Conservation (phyloP, 202 grass and related monocot species). For the Brachypodium distachyon region DNA sequence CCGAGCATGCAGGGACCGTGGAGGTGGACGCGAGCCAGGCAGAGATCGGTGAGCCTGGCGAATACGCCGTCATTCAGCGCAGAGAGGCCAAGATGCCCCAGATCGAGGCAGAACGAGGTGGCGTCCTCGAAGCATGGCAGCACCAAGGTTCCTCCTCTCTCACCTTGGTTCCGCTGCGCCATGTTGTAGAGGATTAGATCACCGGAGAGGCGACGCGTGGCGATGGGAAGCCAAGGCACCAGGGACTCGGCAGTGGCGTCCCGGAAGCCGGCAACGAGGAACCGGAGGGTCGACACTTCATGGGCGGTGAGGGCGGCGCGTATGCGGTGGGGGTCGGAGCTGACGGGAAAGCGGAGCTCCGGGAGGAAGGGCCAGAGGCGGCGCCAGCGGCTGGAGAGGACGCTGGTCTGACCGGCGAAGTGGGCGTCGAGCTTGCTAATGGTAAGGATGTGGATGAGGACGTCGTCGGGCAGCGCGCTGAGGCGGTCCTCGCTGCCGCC, state of each 20-base stretch:
- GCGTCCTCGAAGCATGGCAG: conserved; percentile 18
- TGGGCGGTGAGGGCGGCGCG: not conserved
- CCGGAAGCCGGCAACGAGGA: not conserved
- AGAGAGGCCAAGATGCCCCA: not conserved
- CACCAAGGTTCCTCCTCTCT: not conserved
- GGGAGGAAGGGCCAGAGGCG: not conserved
- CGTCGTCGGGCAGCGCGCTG: not conserved
- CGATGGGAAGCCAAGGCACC: not conserved
- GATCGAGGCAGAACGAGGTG: not conserved
- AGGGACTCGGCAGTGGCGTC: not conserved
- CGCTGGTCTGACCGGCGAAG: not conserved
- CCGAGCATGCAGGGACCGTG: not conserved
- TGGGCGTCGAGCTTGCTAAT: not conserved
- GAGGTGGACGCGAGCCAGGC: not conserved
- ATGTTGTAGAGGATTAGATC: not conserved
- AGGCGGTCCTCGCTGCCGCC: not conserved
- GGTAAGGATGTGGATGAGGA: not conserved
- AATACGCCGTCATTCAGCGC: not conserved
- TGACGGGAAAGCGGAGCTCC: not conserved
- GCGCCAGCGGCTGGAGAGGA: conserved; percentile 7
- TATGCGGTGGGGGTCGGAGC: not conserved
- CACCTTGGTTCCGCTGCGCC: not conserved
- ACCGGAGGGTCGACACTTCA: not conserved
- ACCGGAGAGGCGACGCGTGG: not conserved
- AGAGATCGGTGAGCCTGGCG: not conserved